Evolutionary conservation across 441 rosid genomes (phyloP), one percentile per base, ranked within the genome.

Genomic region (Adansonia rubrostipa): DNA sequence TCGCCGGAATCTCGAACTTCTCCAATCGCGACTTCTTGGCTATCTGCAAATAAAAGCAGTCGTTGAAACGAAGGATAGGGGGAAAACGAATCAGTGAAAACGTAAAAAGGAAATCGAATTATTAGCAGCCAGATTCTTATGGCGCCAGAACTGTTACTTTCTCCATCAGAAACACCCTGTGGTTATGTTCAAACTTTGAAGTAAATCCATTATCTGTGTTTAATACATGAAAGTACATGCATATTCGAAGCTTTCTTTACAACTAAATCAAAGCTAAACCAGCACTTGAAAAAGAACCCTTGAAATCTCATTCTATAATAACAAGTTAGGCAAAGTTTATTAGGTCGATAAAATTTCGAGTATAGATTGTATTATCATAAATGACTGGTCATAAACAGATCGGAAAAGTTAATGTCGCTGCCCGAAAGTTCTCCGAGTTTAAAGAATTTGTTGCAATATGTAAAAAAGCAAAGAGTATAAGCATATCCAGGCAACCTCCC

Each of bases 1-100:
- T 96, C 58, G 88, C 90, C 1, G 98, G 99, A 80, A 91, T 91
- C 87, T 96, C 99, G 78, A 94, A 92, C 84, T 92, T 93, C 82
- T 93, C 92, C 80, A 94, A 76, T 0, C 89, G 79, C 0, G 91
- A 91, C 19, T 85, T 82, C 89, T 94, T 96, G 48, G 87, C 97
- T n/a, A 80, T 93, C 99, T 96, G 84, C 24, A 80, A 15, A 71
- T 62, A 76, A 40, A 66, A 70, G 22, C 9, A 24, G 40, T 13
- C n/a, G 10, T 0, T 4, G 42, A 65, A 24, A 24, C 28, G 28
- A 24, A 24, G 28, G 28, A 24, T 1, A 24, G 44, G 9, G 10
- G 45, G 10, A 8, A 40, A 65, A 40, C 28, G 28, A 65, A 3
- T 22, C 19, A 66, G 1, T 50, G 28, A 24, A 24, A 36, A 50